Conservation (phyloP, 2,329 filamentous ascomycete genomes). For the Neurospora sp. region DNA sequence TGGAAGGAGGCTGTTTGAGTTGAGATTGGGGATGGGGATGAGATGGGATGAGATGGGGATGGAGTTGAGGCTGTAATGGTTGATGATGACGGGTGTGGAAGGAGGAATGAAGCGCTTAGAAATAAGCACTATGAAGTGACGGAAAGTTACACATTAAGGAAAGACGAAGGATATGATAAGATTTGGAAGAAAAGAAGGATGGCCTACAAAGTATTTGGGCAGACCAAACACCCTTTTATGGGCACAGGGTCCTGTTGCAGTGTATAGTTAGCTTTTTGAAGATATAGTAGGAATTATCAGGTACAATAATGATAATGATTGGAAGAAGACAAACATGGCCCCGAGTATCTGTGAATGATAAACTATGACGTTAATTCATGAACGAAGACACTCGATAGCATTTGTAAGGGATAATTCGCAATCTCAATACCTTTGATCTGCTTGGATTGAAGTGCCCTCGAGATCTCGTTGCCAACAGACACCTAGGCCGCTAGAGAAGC, state of each 20-base stretch:
- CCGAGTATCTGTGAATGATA: no score
- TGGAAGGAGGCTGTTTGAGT: slow-evolving; percentile 43
- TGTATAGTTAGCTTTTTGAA: not conserved
- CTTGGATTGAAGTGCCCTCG: not conserved
- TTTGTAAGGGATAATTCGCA: no score
- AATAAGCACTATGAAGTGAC: not conserved
- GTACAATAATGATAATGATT: not conserved
- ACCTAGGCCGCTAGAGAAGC: no score
- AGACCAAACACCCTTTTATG: not conserved
- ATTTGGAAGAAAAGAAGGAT: not conserved
- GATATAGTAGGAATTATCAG: not conserved
- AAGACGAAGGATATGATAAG: not conserved
- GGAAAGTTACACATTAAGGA: not conserved
- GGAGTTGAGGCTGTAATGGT: not conserved
- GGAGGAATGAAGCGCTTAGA: not conserved
- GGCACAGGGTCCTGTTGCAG: not conserved
- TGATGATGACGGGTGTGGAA: not conserved
- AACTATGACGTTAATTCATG: not conserved
- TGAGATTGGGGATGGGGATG: not conserved
- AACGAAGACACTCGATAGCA: not conserved
- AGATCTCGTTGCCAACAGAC: not conserved
- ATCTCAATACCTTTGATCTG: not conserved
- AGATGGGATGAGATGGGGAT: no score
- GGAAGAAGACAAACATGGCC: not conserved
- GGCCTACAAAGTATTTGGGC: not conserved